Percentiles rank a stretch among this genome's conserved stretches.
Evolutionary conservation across 2,329 filamentous ascomycete species (phyloP).

Genomic region (Diplodia intermedia): DNA sequence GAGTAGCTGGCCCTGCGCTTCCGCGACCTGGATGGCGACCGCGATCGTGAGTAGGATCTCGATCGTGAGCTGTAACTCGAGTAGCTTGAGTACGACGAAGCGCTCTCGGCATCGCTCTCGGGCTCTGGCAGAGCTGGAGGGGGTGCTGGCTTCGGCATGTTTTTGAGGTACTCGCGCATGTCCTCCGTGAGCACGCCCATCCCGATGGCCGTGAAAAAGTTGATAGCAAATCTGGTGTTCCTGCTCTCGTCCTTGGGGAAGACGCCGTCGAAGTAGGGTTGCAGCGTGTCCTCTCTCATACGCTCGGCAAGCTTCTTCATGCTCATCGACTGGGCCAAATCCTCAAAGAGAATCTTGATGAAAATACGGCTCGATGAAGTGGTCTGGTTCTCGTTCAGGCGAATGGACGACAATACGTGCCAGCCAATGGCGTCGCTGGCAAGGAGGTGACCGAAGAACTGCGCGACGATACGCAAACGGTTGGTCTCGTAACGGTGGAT

Average conservation of each 20-base stretch:
- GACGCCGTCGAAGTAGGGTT: slow-evolving; percentile 79
- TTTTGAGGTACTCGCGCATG: slow-evolving; percentile 90
- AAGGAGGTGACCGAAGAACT: slow-evolving; percentile 92
- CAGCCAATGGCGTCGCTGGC: slow-evolving; percentile 88
- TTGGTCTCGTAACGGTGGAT: slow-evolving; percentile 98
- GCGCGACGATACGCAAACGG: slow-evolving; percentile 89
- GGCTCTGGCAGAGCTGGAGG: slow-evolving; percentile 60
- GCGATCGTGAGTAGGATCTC: slow-evolving; percentile 34
- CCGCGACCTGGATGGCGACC: slow-evolving; percentile 24
- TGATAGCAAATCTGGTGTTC: slow-evolving; percentile 96
- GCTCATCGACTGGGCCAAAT: slow-evolving; percentile 85
- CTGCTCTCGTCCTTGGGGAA: slow-evolving; percentile 89
- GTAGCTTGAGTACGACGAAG: slow-evolving; percentile 44
- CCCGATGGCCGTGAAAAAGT: slow-evolving; percentile 98
- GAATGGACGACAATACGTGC: slow-evolving; percentile 85
- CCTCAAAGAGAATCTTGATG: slow-evolving; percentile 96
- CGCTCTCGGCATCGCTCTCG: slow-evolving; percentile 45
- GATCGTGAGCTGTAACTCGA: slow-evolving; percentile 36
- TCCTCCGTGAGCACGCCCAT: slow-evolving; percentile 95
- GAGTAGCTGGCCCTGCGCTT: slow-evolving; percentile 25
- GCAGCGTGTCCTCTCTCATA: slow-evolving; percentile 78
- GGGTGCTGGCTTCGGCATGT: slow-evolving; percentile 82
- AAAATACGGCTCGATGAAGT: slow-evolving; percentile 97
- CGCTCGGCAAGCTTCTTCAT: slow-evolving; percentile 78
- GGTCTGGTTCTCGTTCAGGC: slow-evolving; percentile 95